A percentile compares a stretch with the other conserved stretches of the same genome.
phyloP scores from a whole-genome alignment of 1,139 yeast species.

The Kodamaea sp. region DNA sequence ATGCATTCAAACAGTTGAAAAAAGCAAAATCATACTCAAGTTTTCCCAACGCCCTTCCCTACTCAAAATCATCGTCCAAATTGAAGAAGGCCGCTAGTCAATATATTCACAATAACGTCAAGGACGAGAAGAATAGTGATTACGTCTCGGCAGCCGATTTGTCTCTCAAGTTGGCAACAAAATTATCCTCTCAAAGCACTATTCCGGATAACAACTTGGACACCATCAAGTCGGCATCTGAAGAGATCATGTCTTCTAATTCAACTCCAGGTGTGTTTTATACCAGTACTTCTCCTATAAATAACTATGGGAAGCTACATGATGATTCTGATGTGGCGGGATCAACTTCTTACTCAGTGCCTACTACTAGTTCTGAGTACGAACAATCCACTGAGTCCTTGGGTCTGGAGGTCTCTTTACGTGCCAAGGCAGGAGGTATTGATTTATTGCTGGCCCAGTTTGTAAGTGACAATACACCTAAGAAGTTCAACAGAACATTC shows the following conservation, averaged over 20 bases:
- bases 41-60: conserved; percentile 5
- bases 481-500: conserved; percentile 2
- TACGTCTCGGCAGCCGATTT: conserved; percentile 27
- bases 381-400: conserved; percentile 1
- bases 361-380: conserved; percentile 13
- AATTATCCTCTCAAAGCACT: conserved; percentile 15
- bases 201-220: conserved; percentile 9
- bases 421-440: conserved; percentile 11
- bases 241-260: conserved; percentile 14
- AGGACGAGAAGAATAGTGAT: not conserved
- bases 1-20: conserved; percentile 44
- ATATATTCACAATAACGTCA: not conserved
- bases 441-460: conserved; percentile 34
- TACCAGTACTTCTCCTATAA: conserved; percentile 10
- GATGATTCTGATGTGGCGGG: not conserved
- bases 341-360: conserved; percentile 17
- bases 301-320: conserved; percentile 5
- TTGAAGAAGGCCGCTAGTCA: not conserved
- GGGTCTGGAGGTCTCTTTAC: not conserved
- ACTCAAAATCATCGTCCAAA: conserved; percentile 2
- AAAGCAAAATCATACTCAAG: conserved; percentile 39
- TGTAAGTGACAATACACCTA: conserved; percentile 10
- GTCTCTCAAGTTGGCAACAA: conserved; percentile 28
- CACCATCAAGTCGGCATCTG: conserved; percentile 1
- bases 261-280: conserved; percentile 21